A percentile compares a stretch with the other conserved stretches of the same genome.
These are phyloP conservation scores for Strobilomyces echinocephalus DNA, from an alignment of 768 basidiomycete genomes.

Conservation along the genomic window DNA sequence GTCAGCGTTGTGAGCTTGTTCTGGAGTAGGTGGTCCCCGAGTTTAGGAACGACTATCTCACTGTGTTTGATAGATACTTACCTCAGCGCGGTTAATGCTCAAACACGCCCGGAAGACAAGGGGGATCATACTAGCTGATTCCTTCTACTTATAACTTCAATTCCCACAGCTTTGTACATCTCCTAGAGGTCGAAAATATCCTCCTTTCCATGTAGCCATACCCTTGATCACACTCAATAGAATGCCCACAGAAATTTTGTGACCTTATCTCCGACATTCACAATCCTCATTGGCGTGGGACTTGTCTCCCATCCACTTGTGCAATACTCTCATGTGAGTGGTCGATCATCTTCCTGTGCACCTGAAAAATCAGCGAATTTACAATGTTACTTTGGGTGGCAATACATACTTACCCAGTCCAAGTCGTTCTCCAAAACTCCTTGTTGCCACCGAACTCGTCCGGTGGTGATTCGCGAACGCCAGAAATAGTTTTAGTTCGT, in stretches of 20 bases:
- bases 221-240: neutral
- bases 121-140: slow-evolving; percentile 3
- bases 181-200: slow-evolving; percentile 8
- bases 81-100: slow-evolving; percentile 53
- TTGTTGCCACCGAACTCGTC: too few species aligned
- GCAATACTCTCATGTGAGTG: too few species aligned
- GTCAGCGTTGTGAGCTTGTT: slow-evolving; percentile 75
- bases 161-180: slow-evolving; percentile 3
- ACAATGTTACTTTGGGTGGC: too few species aligned
- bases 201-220: slow-evolving; percentile 9
- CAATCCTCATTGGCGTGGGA: neutral
- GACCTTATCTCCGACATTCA: neutral
- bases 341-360: too few species aligned
- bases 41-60: slow-evolving; percentile 3
- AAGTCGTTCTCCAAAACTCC: too few species aligned
- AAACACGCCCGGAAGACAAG: slow-evolving; percentile 2
- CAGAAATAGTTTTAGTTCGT: too few species aligned
- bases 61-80: slow-evolving; percentile 46
- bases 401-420: too few species aligned
- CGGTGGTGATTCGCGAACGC: neutral
- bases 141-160: neutral
- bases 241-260: neutral
- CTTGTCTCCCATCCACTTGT: too few species aligned
- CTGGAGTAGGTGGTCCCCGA: slow-evolving; percentile 58
- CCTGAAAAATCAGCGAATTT: neutral